Evolutionary conservation across 2,329 filamentous ascomycete species (phyloP).

Genomic region (Purpureocillium lavendulum): DNA sequence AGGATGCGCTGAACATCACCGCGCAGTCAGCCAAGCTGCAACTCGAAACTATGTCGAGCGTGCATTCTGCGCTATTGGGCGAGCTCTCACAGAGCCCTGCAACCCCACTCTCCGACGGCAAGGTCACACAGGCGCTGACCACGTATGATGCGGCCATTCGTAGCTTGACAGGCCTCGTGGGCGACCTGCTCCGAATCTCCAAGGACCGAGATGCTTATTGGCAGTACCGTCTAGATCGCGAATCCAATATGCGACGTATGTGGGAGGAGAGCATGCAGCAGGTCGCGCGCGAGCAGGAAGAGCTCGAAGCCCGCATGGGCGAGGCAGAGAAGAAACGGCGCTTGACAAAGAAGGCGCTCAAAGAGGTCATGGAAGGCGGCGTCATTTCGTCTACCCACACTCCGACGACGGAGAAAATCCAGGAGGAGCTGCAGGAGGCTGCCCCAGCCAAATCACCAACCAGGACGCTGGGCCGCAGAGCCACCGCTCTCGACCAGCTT

Average conservation of each 20-base stretch:
- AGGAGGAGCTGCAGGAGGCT: conserved; percentile 21
- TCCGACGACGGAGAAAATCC: conserved; percentile 18
- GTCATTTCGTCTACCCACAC: conserved; percentile 24
- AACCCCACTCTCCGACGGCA: conserved; percentile 66
- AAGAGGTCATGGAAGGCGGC: conserved; percentile 65
- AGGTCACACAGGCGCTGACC: conserved; percentile 65
- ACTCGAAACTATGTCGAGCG: conserved; percentile 79
- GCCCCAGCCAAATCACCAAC: conserved; percentile 25
- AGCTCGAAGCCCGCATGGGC: conserved; percentile 77
- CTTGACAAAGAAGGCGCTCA: conserved; percentile 79
- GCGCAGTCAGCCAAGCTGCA: conserved; percentile 91
- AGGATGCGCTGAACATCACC: conserved; percentile 94
- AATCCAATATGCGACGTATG: conserved; percentile 84
- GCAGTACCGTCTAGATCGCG: conserved; percentile 89
- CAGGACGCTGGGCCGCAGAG: conserved; percentile 42
- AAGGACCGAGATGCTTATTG: conserved; percentile 92
- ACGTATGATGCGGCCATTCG: conserved; percentile 87
- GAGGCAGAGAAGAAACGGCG: conserved; percentile 87
- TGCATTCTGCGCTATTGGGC: conserved; percentile 70
- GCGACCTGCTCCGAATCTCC: conserved; percentile 84
- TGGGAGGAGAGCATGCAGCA: conserved; percentile 99
- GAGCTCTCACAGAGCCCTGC: conserved; percentile 60
- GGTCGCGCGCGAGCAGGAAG: conserved; percentile 89
- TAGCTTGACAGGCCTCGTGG: conserved; percentile 76
- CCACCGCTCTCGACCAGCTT: conserved; percentile 61